Evolutionary conservation across 805 yeast genomes (phyloP).

Genomic region (Saturnispora besseyi): DNA sequence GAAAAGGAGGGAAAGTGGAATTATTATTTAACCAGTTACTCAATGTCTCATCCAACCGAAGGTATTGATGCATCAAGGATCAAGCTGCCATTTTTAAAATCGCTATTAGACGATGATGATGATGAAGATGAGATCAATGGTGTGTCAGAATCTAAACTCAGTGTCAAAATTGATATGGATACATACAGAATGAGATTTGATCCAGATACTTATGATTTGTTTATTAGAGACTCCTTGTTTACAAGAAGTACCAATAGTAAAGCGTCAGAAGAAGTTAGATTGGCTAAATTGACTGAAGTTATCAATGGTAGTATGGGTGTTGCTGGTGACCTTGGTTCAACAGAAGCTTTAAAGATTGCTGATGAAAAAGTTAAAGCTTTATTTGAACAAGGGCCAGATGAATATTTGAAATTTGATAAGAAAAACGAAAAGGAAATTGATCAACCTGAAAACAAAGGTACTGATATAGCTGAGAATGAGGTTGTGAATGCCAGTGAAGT

Average conservation of each 20-base stretch:
- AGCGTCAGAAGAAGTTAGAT: slow-evolving; percentile 12
- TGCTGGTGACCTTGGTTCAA: slow-evolving; percentile 37
- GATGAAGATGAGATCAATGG: slow-evolving; percentile 44
- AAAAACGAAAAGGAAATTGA: background rate
- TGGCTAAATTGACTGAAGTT: slow-evolving; percentile 28
- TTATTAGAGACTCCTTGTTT: slow-evolving; percentile 51
- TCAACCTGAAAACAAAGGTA: slow-evolving; percentile 4
- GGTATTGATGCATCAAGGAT: slow-evolving; percentile 77
- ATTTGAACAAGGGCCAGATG: slow-evolving; percentile 33
- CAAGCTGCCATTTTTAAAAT: slow-evolving; percentile 67
- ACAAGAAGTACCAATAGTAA: slow-evolving; percentile 18
- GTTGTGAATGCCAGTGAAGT: slow-evolving; percentile 7
- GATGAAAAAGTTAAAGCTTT: slow-evolving; percentile 29
- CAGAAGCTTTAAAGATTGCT: slow-evolving; percentile 26
- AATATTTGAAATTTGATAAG: slow-evolving; percentile 15
- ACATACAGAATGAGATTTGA: slow-evolving; percentile 78
- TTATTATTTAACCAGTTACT: slow-evolving; percentile 85
- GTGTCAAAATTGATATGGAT: slow-evolving; percentile 69
- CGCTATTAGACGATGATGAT: slow-evolving; percentile 42
- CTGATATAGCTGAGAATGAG: background rate
- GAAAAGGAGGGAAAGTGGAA: slow-evolving; percentile 80
- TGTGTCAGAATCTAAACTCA: slow-evolving; percentile 56
- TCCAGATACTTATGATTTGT: slow-evolving; percentile 68
- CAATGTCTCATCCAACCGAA: slow-evolving; percentile 95
- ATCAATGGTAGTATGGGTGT: slow-evolving; percentile 51